A percentile compares a stretch with the other conserved stretches of the same genome.
phyloP scores from a whole-genome alignment of 2,329 filamentous ascomycete genomes.

The Colletotrichum tropicicola region DNA sequence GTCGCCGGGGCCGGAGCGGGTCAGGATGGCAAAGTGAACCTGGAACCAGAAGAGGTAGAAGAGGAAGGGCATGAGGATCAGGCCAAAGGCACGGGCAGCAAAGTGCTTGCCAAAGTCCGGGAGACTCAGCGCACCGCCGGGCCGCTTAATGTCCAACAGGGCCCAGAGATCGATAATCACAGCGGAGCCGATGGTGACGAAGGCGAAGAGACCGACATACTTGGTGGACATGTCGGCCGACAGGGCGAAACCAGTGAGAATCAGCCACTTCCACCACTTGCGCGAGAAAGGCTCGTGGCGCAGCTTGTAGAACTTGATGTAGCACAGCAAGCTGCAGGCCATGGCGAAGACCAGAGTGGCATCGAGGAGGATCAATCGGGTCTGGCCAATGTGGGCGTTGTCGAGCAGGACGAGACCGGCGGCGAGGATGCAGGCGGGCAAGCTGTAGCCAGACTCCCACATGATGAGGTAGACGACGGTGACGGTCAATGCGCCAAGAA shows the following conservation, averaged over 20 bases:
- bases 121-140: conserved; percentile 81
- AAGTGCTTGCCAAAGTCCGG: conserved; percentile 90
- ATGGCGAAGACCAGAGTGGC: conserved; percentile 95
- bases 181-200: conserved; percentile 94
- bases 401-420: conserved; percentile 90
- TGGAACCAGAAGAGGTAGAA: conserved; percentile 99
- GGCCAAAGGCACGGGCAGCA: conserved; percentile 81
- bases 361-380: conserved; percentile 92
- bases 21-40: conserved; percentile 94
- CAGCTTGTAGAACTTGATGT: conserved; percentile 98
- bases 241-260: conserved; percentile 91
- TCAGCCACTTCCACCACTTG: conserved; percentile 99
- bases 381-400: conserved; percentile 98
- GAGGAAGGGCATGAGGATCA: conserved; percentile 92
- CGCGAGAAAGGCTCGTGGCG: conserved; percentile 87
- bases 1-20: conserved; percentile 89
- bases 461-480: conserved; percentile 96
- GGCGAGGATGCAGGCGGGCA: conserved; percentile 90
- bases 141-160: conserved; percentile 87
- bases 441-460: conserved; percentile 99
- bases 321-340: conserved; percentile 92
- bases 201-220: conserved; percentile 96
- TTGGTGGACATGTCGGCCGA: conserved; percentile 99
- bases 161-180: conserved; percentile 96
- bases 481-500: conserved; percentile 91